Conservation (phyloP, 2,329 filamentous ascomycete genomes). For the Claviceps sp. region DNA sequence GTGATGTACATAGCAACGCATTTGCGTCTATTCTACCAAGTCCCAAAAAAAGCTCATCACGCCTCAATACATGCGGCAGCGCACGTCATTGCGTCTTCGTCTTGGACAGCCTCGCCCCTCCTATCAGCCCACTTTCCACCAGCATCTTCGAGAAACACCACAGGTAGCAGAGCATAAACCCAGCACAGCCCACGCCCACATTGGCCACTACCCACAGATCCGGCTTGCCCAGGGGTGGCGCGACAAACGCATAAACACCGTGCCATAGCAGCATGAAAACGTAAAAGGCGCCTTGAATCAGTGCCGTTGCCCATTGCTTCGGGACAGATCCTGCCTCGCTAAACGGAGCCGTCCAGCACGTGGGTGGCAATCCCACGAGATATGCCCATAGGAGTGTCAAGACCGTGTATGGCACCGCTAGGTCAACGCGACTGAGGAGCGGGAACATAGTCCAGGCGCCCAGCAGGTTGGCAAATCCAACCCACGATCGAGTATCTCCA, state of each 20-base stretch:
- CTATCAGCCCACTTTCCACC: slow-evolving; percentile 42
- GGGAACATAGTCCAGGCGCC: slow-evolving; percentile 92
- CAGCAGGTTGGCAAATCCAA: slow-evolving; percentile 88
- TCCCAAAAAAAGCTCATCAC: background rate
- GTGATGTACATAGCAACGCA: background rate
- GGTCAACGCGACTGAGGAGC: slow-evolving; percentile 69
- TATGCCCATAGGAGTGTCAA: slow-evolving; percentile 84
- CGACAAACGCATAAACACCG: slow-evolving; percentile 52
- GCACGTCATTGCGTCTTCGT: slow-evolving; percentile 20
- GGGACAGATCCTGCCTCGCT: slow-evolving; percentile 26
- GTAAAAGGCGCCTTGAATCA: slow-evolving; percentile 69
- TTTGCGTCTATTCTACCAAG: background rate
- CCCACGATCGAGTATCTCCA: slow-evolving; percentile 70
- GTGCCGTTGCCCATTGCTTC: slow-evolving; percentile 40
- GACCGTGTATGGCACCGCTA: slow-evolving; percentile 73
- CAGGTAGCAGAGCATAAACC: slow-evolving; percentile 76
- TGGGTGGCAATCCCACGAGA: slow-evolving; percentile 73
- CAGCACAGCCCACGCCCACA: slow-evolving; percentile 70
- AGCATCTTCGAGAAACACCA: slow-evolving; percentile 72
- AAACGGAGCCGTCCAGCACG: slow-evolving; percentile 56
- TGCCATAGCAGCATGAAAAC: slow-evolving; percentile 71
- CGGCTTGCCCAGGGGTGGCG: slow-evolving; percentile 63
- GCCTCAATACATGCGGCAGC: background rate
- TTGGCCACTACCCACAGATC: slow-evolving; percentile 93
- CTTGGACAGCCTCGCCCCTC: slow-evolving; percentile 16